Conservation (phyloP, 331 rosid species). For the Saraca asoca region DNA sequence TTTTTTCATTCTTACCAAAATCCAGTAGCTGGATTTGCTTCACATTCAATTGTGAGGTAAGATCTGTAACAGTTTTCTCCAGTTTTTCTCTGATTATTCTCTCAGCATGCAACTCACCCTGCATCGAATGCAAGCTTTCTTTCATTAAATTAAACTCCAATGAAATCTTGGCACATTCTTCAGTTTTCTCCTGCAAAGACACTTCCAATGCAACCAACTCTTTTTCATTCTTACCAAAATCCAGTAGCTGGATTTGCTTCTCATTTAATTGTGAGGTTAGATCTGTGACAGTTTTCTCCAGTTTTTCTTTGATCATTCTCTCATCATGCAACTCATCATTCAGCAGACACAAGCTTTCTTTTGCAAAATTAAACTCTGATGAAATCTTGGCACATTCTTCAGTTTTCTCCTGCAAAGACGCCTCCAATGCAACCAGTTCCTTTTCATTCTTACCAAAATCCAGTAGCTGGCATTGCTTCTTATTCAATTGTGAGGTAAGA, state of each 20-base stretch:
- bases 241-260: conserved; percentile 58
- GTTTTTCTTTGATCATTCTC: conserved; percentile 47
- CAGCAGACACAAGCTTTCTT: conserved; percentile 49
- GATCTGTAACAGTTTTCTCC: conserved; percentile 55
- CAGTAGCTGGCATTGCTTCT: conserved; percentile 60
- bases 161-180: conserved; percentile 59
- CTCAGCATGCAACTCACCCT: conserved; percentile 54
- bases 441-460: conserved; percentile 51
- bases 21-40: conserved; percentile 59
- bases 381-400: conserved; percentile 62
- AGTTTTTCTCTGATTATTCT: conserved; percentile 50
- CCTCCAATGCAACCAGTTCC: conserved; percentile 61
- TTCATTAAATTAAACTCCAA: conserved; percentile 54
- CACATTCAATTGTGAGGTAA: conserved; percentile 61
- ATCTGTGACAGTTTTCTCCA: conserved; percentile 55
- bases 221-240: conserved; percentile 51
- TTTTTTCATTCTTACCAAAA: conserved; percentile 53
- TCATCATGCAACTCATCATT: conserved; percentile 54
- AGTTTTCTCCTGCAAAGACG: conserved; percentile 53
- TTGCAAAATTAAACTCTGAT: conserved; percentile 52
- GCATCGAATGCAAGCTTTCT: conserved; percentile 47
- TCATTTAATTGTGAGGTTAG: conserved; percentile 65
- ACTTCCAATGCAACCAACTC: conserved; percentile 59
- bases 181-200: conserved; percentile 58
- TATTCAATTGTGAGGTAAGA: conserved; percentile 63